Evolutionary conservation across 2,329 filamentous ascomycete species (phyloP).

Genomic region (Cercospora sesami): DNA sequence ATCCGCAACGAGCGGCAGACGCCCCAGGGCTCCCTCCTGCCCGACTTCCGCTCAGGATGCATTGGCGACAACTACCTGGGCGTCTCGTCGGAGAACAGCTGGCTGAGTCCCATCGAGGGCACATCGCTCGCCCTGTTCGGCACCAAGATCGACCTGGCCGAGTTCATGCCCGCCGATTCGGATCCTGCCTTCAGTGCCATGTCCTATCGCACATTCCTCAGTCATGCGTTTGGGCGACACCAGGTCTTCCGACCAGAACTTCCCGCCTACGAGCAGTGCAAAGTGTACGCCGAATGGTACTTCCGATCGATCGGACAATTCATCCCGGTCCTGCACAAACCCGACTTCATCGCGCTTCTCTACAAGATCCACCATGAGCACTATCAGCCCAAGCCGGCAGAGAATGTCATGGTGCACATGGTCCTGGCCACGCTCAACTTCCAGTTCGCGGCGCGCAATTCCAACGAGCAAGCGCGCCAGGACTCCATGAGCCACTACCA

Average conservation of each 20-base stretch:
- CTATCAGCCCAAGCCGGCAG: slow-evolving; percentile 62
- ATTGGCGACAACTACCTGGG: slow-evolving; percentile 66
- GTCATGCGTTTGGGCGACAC: slow-evolving; percentile 61
- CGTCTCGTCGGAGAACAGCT: slow-evolving; percentile 61
- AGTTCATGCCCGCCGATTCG: slow-evolving; percentile 66
- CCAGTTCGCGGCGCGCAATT: slow-evolving; percentile 72
- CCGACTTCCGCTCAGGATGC: slow-evolving; percentile 49
- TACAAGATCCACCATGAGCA: slow-evolving; percentile 68
- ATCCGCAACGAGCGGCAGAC: slow-evolving; percentile 18
- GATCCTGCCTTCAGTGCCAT: slow-evolving; percentile 63
- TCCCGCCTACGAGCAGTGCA: slow-evolving; percentile 64
- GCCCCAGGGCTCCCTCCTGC: slow-evolving; percentile 38
- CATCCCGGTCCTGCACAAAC: slow-evolving; percentile 74
- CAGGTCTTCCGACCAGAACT: slow-evolving; percentile 59
- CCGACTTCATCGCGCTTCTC: slow-evolving; percentile 68
- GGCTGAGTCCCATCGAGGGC: slow-evolving; percentile 71
- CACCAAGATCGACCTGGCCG: slow-evolving; percentile 74
- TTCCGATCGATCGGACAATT: slow-evolving; percentile 72
- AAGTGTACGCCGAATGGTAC: slow-evolving; percentile 72
- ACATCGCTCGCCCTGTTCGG: slow-evolving; percentile 77
- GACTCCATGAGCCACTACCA: slow-evolving; percentile 77
- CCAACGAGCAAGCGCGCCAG: slow-evolving; percentile 57
- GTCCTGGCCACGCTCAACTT: slow-evolving; percentile 76
- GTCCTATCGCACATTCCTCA: slow-evolving; percentile 69
- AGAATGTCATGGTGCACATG: slow-evolving; percentile 74